These are phyloP conservation scores for Penicillium riverlandense DNA, from an alignment of 495 filamentous ascomycete species.

Conservation along the genomic window DNA sequence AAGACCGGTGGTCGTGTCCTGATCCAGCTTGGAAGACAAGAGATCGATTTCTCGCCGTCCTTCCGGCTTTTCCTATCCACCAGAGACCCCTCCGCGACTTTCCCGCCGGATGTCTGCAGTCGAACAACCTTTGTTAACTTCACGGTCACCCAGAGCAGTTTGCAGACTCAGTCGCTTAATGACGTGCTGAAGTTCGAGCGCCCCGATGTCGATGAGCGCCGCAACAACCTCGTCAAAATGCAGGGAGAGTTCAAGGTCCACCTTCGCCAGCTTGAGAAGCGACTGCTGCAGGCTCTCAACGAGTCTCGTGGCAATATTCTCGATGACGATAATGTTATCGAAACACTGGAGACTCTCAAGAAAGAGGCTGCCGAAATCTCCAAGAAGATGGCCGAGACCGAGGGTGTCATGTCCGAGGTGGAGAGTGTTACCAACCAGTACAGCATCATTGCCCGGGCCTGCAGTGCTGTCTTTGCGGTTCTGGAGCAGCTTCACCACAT, in stretches of 20 bases:
- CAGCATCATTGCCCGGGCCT: constrained; percentile 83
- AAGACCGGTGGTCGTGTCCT: constrained; percentile 98
- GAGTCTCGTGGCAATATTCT: constrained; percentile 97
- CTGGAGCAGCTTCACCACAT: constrained; percentile 96
- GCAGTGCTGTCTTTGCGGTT: constrained; percentile 93
- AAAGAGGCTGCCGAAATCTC: constrained; percentile 95
- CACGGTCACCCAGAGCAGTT: constrained; percentile 95
- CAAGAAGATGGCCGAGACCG: constrained; percentile 89
- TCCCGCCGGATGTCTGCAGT: constrained; percentile 97
- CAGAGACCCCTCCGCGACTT: constrained; percentile 88
- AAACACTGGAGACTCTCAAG: constrained; percentile 96
- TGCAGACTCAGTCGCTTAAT: constrained; percentile 95
- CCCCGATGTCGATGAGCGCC: constrained; percentile 93
- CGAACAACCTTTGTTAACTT: constrained; percentile 99
- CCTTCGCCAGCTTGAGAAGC: constrained; percentile 92
- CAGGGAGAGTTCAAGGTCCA: constrained; percentile 98
- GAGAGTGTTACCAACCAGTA: constrained; percentile 91
- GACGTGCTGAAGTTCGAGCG: constrained; percentile 95
- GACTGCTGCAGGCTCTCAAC: constrained; percentile 88
- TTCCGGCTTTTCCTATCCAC: constrained; percentile 96
- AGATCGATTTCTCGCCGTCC: constrained; percentile 97
- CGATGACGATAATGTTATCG: constrained; percentile 95
- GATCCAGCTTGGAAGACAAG: constrained; percentile 96
- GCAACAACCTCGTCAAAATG: constrained; percentile 94
- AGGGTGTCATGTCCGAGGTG: constrained; percentile 96